Conservation (phyloP, 192 early-diverging fungal genomes). For the Pecoramyces ruminantium region DNA sequence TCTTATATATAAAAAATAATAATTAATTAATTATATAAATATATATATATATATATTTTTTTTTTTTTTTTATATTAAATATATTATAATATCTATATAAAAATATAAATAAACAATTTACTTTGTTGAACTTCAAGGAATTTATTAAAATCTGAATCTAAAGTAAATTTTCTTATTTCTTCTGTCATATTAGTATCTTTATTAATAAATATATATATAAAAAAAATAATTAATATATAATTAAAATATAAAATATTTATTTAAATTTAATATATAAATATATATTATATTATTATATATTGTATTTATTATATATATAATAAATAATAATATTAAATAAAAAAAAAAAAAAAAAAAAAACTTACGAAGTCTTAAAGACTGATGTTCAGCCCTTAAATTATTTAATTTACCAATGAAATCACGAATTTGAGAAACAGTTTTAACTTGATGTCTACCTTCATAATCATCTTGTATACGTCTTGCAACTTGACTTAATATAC, state of each 20-base stretch:
- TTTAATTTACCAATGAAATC: conserved; percentile 79
- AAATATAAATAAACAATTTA: conserved; percentile 15
- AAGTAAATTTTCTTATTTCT: conserved; percentile 59
- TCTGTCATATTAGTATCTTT: conserved; percentile 71
- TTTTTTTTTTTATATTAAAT: too few relatives aligned
- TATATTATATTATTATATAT: too few relatives aligned
- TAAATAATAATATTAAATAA: neutral
- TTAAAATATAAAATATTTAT: too few relatives aligned
- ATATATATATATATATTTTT: neutral
- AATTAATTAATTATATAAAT: neutral
- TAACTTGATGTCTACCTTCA: conserved; percentile 74
- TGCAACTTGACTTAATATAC: conserved; percentile 64
- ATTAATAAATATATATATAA: too few relatives aligned
- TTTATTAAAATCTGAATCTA: conserved; percentile 62
- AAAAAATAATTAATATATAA: too few relatives aligned
- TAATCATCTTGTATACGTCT: conserved; percentile 71
- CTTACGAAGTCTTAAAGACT: conserved; percentile 60
- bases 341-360: conserved; percentile 1
- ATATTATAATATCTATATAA: neutral
- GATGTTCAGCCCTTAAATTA: conserved; percentile 68
- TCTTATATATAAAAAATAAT: conserved; percentile 20
- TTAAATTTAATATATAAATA: too few relatives aligned
- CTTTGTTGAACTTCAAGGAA: conserved; percentile 83
- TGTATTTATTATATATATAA: neutral
- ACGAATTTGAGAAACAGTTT: conserved; percentile 79